Conservation (phyloP, 2,329 filamentous ascomycete genomes). For the Alternaria solani region DNA sequence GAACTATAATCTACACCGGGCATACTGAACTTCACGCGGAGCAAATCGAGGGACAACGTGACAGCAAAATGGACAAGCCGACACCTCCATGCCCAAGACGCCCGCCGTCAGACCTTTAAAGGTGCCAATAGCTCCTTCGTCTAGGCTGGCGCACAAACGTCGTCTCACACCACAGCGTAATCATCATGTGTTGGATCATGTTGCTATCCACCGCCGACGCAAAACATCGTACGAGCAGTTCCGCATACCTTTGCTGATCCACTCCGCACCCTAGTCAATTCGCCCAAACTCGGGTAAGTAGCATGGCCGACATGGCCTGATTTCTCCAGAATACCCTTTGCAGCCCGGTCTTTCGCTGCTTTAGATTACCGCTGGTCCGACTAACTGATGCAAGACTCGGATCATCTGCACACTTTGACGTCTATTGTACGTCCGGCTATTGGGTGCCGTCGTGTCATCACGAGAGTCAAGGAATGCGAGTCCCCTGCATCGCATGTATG, state of each 20-base stretch:
- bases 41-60: not conserved
- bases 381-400: slow-evolving; percentile 14
- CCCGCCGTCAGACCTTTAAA: not conserved
- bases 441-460: slow-evolving; percentile 14
- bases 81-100: not conserved
- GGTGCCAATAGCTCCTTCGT: not conserved
- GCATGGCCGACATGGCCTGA: slow-evolving; percentile 20
- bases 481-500: not conserved
- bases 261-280: not conserved
- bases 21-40: slow-evolving; percentile 6
- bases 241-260: slow-evolving; percentile 5
- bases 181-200: slow-evolving; percentile 5
- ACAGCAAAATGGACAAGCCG: not conserved
- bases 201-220: not conserved
- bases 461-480: slow-evolving; percentile 3
- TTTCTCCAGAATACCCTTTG: slow-evolving; percentile 6
- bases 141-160: not conserved
- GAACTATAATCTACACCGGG: slow-evolving; percentile 6
- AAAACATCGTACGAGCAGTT: slow-evolving; percentile 9
- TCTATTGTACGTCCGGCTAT: slow-evolving; percentile 5
- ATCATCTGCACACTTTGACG: slow-evolving; percentile 10
- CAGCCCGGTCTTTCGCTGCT: slow-evolving; percentile 2
- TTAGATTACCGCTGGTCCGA: slow-evolving; percentile 3
- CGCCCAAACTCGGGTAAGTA: slow-evolving; percentile 11
- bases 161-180: slow-evolving; percentile 4